Evolutionary conservation across 108 stramenopile genomes (phyloP).

Genomic region (Cyclotella choctawhatcheeana): DNA sequence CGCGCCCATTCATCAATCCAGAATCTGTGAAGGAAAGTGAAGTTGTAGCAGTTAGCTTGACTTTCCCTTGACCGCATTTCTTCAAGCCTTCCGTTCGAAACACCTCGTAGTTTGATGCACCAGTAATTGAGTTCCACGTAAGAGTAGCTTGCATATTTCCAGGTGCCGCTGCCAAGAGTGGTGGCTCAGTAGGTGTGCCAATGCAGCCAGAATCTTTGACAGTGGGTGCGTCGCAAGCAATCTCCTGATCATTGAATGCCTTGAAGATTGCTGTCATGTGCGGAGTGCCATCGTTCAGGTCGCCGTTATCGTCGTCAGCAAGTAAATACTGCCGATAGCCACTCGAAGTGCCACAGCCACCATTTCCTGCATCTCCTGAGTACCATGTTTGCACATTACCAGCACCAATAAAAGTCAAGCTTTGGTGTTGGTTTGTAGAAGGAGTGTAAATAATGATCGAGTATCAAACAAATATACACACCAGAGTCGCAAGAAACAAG

Average conservation of each 20-base stretch:
- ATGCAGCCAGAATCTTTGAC: constrained; percentile 21
- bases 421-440: too few relatives aligned
- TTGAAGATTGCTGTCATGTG: constrained; percentile 31
- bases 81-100: constrained; percentile 31
- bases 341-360: constrained; percentile 27
- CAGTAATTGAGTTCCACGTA: constrained; percentile 15
- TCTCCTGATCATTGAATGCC: constrained; percentile 29
- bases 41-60: constrained; percentile 5
- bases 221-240: constrained; percentile 21
- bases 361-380: constrained; percentile 10
- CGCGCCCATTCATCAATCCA: constrained; percentile 35
- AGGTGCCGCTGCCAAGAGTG: constrained; percentile 5
- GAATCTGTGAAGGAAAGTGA: constrained; percentile 1
- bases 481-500: background rate
- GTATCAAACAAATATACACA: too few relatives aligned
- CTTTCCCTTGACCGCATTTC: constrained; percentile 26
- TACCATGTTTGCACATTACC: constrained; percentile 32
- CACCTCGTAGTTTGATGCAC: constrained; percentile 25
- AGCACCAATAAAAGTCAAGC: constrained; percentile 31
- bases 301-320: constrained; percentile 38
- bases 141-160: constrained; percentile 20
- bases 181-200: background rate
- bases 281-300: constrained; percentile 36
- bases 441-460: too few relatives aligned
- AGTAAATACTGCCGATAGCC: constrained; percentile 27